Evolutionary conservation across 2,329 filamentous ascomycete genomes (phyloP).

Genomic region (Paracamarosporium sp.): DNA sequence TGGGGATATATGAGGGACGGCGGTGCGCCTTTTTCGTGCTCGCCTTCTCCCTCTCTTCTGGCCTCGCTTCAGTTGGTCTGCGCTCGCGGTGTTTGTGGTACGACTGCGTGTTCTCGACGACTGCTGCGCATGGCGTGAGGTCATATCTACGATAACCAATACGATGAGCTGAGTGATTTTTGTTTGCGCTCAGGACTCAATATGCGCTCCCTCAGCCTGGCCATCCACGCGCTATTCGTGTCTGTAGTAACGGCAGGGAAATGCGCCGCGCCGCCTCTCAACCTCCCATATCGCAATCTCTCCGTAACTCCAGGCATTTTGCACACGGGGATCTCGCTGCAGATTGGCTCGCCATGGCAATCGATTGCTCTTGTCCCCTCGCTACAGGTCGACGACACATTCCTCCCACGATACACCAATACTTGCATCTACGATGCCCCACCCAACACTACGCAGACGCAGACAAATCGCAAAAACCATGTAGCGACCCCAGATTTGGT

Average conservation of each 20-base stretch:
- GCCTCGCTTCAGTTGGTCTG: no score
- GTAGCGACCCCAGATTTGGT: neutral
- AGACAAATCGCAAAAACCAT: neutral
- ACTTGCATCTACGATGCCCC: constrained; percentile 17
- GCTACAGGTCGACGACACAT: constrained; percentile 22
- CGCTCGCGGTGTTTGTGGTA: no score
- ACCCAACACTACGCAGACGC: neutral
- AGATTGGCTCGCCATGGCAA: constrained; percentile 22
- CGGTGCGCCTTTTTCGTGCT: no score
- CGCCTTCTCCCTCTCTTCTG: no score
- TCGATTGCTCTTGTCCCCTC: constrained; percentile 20
- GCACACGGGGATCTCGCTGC: constrained; percentile 18
- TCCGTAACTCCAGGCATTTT: constrained; percentile 16
- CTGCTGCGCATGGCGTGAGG: no score
- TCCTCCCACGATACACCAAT: constrained; percentile 24
- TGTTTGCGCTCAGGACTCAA: no score
- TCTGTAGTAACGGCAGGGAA: constrained; percentile 10
- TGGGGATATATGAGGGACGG: no score
- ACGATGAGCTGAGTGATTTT: neutral
- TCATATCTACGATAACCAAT: neutral
- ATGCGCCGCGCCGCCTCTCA: constrained; percentile 25
- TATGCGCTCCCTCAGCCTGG: neutral
- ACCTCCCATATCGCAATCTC: constrained; percentile 15
- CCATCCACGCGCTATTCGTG: neutral
- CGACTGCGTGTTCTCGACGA: no score